Evolutionary conservation across 1,139 yeast genomes (phyloP).

Genomic region (Spathaspora sp.): DNA sequence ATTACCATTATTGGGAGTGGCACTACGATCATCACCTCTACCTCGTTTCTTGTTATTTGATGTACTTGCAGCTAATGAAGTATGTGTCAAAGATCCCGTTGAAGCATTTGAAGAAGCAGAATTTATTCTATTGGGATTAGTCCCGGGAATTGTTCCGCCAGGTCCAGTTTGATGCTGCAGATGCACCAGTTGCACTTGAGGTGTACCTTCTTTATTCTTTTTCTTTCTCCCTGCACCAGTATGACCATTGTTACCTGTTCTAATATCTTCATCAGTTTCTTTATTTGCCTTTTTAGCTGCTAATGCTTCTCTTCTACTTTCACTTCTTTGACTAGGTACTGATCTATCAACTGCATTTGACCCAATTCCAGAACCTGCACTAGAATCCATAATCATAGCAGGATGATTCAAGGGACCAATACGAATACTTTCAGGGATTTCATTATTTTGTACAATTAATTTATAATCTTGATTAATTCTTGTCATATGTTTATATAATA

Average conservation of each 20-base stretch:
- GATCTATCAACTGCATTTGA: conserved; percentile 41
- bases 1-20: conserved; percentile 1
- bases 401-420: conserved; percentile 85
- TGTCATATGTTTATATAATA: conserved; percentile 63
- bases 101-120: conserved; percentile 6
- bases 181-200: conserved; percentile 1
- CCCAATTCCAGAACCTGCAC: conserved; percentile 30
- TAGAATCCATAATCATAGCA: conserved; percentile 67
- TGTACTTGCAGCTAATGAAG: conserved; percentile 4
- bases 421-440: conserved; percentile 66
- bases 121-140: background rate
- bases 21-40: conserved; percentile 7
- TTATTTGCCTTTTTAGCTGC: conserved; percentile 74
- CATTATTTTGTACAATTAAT: conserved; percentile 67
- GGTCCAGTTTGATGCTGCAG: conserved; percentile 4
- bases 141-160: background rate
- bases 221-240: conserved; percentile 22
- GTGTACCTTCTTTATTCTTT: conserved; percentile 22
- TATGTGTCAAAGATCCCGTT: background rate
- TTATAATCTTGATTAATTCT: conserved; percentile 79
- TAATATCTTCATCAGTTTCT: conserved; percentile 37
- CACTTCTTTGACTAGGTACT: conserved; percentile 72
- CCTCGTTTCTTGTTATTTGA: conserved; percentile 7
- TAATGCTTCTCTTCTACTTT: conserved; percentile 85
- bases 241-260: conserved; percentile 7